Conservation (phyloP, 2,329 filamentous ascomycete species). For the Thelonectria rubi region DNA sequence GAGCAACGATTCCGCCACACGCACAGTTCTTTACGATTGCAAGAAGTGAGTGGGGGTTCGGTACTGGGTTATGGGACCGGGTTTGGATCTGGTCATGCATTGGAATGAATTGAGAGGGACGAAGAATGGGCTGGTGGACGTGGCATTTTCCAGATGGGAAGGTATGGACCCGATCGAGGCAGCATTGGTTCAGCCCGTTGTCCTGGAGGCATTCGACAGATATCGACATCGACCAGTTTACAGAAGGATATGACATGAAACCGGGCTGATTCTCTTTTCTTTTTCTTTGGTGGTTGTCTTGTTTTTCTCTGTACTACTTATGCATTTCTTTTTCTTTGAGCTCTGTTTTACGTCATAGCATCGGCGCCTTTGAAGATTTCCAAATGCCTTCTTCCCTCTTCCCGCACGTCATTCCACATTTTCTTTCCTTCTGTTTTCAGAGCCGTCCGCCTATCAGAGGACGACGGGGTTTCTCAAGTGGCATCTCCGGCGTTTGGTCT, state of each 20-base stretch:
- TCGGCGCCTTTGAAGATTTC: not conserved
- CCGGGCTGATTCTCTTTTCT: not conserved
- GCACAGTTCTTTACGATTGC: slow-evolving; percentile 26
- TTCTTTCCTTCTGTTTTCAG: slow-evolving; percentile 1
- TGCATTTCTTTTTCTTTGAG: not conserved
- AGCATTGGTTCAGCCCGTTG: not conserved
- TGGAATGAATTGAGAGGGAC: slow-evolving; percentile 11
- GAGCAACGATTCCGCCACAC: slow-evolving; percentile 12
- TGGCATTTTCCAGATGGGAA: slow-evolving; percentile 6
- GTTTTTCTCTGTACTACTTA: not conserved
- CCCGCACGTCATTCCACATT: not conserved
- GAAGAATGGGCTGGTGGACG: slow-evolving; percentile 11
- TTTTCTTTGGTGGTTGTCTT: slow-evolving; percentile 2
- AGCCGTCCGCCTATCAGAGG: not conserved
- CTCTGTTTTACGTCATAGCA: not conserved
- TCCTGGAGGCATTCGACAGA: slow-evolving; percentile 26
- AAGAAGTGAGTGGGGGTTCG: slow-evolving; percentile 13
- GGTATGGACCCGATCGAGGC: not conserved
- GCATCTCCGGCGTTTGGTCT: not conserved
- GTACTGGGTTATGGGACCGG: slow-evolving; percentile 2
- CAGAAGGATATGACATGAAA: not conserved
- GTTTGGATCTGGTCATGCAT: slow-evolving; percentile 12
- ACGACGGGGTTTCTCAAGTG: not conserved
- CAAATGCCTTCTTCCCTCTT: not conserved
- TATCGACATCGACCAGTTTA: not conserved